These are phyloP conservation scores for Camelina neglecta DNA, from an alignment of 345 rosid species.

Conservation along the genomic window DNA sequence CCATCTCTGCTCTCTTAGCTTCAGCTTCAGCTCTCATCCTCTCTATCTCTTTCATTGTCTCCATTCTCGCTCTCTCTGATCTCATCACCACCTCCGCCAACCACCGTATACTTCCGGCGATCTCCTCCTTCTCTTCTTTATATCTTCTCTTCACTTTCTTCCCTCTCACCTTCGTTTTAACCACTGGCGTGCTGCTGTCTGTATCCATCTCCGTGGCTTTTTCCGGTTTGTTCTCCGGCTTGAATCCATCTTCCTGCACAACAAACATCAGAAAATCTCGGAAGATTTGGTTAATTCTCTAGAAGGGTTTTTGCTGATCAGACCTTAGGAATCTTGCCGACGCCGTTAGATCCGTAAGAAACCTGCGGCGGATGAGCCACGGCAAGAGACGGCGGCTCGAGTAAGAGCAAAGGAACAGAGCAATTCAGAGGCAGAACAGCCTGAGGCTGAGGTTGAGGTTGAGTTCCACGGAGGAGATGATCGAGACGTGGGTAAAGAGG, in stretches of 20 bases:
- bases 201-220: constrained; percentile 60
- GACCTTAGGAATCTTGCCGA: constrained; percentile 63
- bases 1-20: constrained; percentile 81
- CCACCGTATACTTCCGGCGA: constrained; percentile 83
- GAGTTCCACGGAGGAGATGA: constrained; percentile 73
- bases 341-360: constrained; percentile 75
- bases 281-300: not conserved
- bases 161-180: constrained; percentile 54
- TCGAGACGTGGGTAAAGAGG: constrained; percentile 87
- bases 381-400: constrained; percentile 50
- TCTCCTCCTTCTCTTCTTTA: constrained; percentile 58
- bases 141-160: constrained; percentile 55
- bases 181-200: constrained; percentile 86
- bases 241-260: constrained; percentile 65
- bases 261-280: not conserved
- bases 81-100: constrained; percentile 82
- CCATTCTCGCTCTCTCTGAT: constrained; percentile 87
- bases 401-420: constrained; percentile 53
- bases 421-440: constrained; percentile 34
- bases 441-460: constrained; percentile 36
- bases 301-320: not conserved
- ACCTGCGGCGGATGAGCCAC: constrained; percentile 47
- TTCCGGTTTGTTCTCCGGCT: constrained; percentile 57
- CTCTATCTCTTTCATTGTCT: constrained; percentile 85
- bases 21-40: constrained; percentile 93